A percentile compares a stretch with the other conserved stretches of the same genome.
Conservation (phyloP, 2,329 filamentous ascomycete species). For the Stachybotrys chlorohalonatus region DNA sequence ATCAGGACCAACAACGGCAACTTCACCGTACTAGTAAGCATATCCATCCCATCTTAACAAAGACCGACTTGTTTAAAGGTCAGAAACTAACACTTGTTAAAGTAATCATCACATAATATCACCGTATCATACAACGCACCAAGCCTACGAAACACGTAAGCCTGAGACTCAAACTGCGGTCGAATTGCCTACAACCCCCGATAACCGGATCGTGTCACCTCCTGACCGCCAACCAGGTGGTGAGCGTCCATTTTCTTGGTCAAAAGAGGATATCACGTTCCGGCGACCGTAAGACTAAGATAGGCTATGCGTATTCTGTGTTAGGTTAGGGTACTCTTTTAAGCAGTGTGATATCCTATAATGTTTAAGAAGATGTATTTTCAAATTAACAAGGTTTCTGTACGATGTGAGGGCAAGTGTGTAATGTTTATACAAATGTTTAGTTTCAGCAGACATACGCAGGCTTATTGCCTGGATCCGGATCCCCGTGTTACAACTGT, state of each 20-base stretch:
- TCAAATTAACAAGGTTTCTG: too few species aligned
- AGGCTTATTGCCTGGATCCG: too few species aligned
- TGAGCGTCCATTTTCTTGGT: neutral
- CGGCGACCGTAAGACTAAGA: neutral
- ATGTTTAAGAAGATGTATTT: too few species aligned
- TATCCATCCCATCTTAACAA: neutral
- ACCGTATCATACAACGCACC: neutral
- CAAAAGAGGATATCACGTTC: neutral
- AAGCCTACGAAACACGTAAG: neutral
- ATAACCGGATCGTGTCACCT: neutral
- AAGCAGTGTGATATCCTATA: too few species aligned
- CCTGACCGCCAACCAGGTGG: neutral
- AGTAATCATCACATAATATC: neutral
- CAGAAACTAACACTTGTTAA: neutral
- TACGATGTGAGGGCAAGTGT: too few species aligned
- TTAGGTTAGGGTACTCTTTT: too few species aligned
- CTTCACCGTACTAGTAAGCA: neutral
- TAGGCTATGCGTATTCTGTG: too few species aligned
- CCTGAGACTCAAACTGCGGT: neutral
- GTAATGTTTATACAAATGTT: too few species aligned
- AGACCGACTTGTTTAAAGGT: too few species aligned
- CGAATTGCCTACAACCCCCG: conserved; percentile 1
- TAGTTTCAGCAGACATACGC: too few species aligned
- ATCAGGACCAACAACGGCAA: neutral
- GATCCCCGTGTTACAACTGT: too few species aligned